These are phyloP conservation scores for Rhizopogon vulgaris DNA, from an alignment of 768 basidiomycete species.

Conservation along the genomic window DNA sequence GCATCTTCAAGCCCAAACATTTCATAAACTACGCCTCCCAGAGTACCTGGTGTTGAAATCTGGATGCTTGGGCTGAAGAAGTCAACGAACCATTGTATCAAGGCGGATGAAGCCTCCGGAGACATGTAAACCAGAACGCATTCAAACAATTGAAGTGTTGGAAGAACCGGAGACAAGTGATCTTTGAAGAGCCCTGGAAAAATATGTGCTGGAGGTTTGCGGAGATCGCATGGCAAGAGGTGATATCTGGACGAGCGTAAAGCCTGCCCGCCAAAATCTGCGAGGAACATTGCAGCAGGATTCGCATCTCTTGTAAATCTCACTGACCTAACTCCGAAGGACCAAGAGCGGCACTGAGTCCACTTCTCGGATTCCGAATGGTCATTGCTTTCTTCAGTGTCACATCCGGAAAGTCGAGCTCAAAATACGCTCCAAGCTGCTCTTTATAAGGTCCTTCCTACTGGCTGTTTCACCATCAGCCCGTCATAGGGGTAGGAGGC, in stretches of 20 bases:
- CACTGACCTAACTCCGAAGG: conserved; percentile 7
- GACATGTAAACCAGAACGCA: conserved; percentile 90
- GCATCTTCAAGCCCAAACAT: conserved; percentile 86
- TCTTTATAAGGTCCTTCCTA: conserved; percentile 55
- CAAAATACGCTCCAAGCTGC: conserved; percentile 59
- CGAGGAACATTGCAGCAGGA: conserved; percentile 39
- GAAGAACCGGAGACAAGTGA: conserved; percentile 54
- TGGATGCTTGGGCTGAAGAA: conserved; percentile 29
- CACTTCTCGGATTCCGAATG: conserved; percentile 57
- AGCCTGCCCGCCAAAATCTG: conserved; percentile 58
- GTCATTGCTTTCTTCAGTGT: conserved; percentile 79
- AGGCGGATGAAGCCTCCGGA: conserved; percentile 45
- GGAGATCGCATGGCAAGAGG: conserved; percentile 74
- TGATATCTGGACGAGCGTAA: conserved; percentile 55
- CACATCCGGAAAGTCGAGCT: conserved; percentile 87
- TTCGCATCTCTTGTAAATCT: conserved; percentile 5
- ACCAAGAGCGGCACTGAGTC: conserved; percentile 16
- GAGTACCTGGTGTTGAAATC: conserved; percentile 4
- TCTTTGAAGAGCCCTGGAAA: conserved; percentile 32
- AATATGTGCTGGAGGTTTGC: conserved; percentile 44
- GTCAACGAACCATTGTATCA: conserved; percentile 72
- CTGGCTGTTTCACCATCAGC: conserved; percentile 4
- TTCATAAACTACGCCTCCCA: conserved; percentile 76
- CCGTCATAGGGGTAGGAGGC: conserved; percentile 3
- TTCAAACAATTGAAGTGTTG: conserved; percentile 87